Evolutionary conservation across 177 flowering plant species (phyloP).

Genomic region (Tripterygium wilfordii): DNA sequence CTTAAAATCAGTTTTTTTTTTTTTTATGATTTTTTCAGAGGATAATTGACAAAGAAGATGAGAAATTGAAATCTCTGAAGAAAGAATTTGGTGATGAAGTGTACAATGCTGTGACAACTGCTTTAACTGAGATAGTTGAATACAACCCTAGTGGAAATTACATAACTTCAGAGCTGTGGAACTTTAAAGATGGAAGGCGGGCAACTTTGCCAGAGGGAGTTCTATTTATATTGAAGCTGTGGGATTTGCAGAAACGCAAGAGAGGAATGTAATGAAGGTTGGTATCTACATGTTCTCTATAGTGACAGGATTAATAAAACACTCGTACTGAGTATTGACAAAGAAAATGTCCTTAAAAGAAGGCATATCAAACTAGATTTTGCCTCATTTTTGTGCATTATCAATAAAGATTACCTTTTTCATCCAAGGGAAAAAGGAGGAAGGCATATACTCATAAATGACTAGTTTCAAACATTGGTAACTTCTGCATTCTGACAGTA

Average conservation of each 20-base stretch:
- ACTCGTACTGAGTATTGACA: no score
- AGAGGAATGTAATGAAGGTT: conserved; percentile 11
- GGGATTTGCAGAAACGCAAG: conserved; percentile 19
- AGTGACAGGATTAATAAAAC: no score
- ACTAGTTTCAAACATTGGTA: no score
- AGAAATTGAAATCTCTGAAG: conserved; percentile 39
- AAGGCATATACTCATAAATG: no score
- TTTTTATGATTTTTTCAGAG: conserved; percentile 50
- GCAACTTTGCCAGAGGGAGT: conserved; percentile 58
- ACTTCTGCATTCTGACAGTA: no score
- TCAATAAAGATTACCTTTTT: no score
- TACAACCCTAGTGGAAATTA: conserved; percentile 73
- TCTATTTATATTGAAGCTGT: conserved; percentile 20
- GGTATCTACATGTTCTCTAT: no score
- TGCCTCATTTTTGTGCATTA: no score
- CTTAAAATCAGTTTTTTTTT: no score
- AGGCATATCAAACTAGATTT: no score
- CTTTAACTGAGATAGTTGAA: conserved; percentile 54
- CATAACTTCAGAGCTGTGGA: conserved; percentile 48
- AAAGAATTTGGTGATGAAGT: conserved; percentile 45
- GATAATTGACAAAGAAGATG: conserved; percentile 49
- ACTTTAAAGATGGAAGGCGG: conserved; percentile 39
- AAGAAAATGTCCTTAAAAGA: no score
- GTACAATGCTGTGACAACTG: conserved; percentile 41
- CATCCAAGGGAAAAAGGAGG: no score